Percentiles rank a stretch among this genome's conserved stretches.
phyloP scores from a whole-genome alignment of 768 basidiomycete species.

The Lactarius psammicola region DNA sequence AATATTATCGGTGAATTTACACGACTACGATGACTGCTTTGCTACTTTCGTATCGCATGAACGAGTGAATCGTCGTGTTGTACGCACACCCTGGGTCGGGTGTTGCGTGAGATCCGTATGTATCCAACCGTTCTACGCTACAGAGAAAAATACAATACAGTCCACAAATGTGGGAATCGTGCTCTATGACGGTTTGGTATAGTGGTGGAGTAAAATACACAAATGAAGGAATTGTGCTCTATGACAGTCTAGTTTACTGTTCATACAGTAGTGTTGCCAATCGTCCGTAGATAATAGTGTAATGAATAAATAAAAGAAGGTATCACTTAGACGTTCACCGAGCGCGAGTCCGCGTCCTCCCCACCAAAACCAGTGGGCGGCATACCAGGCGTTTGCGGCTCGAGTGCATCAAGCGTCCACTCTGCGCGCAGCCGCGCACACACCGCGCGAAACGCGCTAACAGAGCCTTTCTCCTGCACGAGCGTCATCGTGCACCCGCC shows the following conservation, averaged over 20 bases:
- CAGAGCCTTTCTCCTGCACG: conserved; percentile 87
- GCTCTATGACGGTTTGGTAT: conserved; percentile 4
- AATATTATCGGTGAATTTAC: background rate
- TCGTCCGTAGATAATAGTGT: conserved; percentile 10
- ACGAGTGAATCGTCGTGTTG: background rate
- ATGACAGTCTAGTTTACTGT: conserved; percentile 5
- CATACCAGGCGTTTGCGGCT: conserved; percentile 25
- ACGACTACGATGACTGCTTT: background rate
- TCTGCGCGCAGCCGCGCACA: conserved; percentile 70
- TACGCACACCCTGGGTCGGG: background rate
- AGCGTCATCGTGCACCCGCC: conserved; percentile 69
- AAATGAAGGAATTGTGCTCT: background rate
- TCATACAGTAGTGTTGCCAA: too few species aligned
- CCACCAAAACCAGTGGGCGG: conserved; percentile 17
- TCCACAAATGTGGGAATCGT: background rate
- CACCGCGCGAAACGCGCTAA: conserved; percentile 78
- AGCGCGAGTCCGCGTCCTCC: conserved; percentile 17
- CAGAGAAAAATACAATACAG: background rate
- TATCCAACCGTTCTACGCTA: background rate
- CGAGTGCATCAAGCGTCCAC: conserved; percentile 49
- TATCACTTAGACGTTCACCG: conserved; percentile 6
- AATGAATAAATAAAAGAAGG: background rate
- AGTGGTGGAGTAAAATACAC: background rate
- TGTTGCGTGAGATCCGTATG: background rate
- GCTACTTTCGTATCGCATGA: background rate